phyloP scores from a whole-genome alignment of 306 rosid species.

The Fragaria nilgerrensis region DNA sequence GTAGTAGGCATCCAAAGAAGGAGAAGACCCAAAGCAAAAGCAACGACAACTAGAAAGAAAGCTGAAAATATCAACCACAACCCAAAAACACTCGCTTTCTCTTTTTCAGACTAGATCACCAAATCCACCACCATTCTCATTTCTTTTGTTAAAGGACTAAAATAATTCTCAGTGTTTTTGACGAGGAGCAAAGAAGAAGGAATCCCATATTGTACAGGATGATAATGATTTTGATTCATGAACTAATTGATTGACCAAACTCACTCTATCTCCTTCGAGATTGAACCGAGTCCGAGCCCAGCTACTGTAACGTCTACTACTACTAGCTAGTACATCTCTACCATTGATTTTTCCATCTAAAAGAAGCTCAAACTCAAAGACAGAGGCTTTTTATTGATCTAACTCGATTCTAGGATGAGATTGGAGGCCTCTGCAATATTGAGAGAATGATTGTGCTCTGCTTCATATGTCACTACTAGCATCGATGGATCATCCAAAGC shows the following conservation, averaged over 20 bases:
- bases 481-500: constrained; percentile 85
- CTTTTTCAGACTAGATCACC: constrained; percentile 41
- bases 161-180: constrained; percentile 35
- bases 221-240: constrained; percentile 1
- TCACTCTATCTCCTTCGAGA: constrained; percentile 57
- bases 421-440: constrained; percentile 60
- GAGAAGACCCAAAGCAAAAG: constrained; percentile 38
- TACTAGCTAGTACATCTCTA: constrained; percentile 14
- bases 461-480: constrained; percentile 90
- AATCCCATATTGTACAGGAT: constrained; percentile 44
- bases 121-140: constrained; percentile 55
- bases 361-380: not conserved
- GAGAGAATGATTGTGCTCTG: constrained; percentile 82
- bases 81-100: not conserved
- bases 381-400: constrained; percentile 4
- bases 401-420: constrained; percentile 76
- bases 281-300: constrained; percentile 25
- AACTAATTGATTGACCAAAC: constrained; percentile 27
- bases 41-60: constrained; percentile 23
- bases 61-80: not conserved
- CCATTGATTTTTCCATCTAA: not conserved
- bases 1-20: constrained; percentile 42
- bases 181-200: constrained; percentile 16
- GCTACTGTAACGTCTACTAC: constrained; percentile 22
- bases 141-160: not conserved